phyloP scores from a whole-genome alignment of 164 flowering plant genomes.

The Vitis amurensis region DNA sequence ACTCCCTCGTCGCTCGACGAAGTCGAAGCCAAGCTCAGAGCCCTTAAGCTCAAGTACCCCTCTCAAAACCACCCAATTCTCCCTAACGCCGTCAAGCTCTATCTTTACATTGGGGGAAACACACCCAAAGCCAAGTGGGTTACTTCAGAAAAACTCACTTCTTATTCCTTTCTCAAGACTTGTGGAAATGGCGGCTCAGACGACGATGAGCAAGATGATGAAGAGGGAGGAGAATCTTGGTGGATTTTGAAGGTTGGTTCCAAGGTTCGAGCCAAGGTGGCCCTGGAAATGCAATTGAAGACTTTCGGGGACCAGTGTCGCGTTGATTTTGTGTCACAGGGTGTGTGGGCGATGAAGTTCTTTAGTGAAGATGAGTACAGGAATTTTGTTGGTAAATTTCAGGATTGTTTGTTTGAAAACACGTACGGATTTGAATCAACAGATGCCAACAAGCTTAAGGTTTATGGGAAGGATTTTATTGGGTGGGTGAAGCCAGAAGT shows the following conservation, averaged over 20 bases:
- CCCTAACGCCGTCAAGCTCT: slow-evolving; percentile 70
- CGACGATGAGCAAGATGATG: slow-evolving; percentile 35
- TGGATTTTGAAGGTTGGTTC: slow-evolving; percentile 65
- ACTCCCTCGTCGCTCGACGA: slow-evolving; percentile 64
- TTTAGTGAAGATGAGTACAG: slow-evolving; percentile 53
- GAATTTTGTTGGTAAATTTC: slow-evolving; percentile 52
- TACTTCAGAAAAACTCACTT: slow-evolving; percentile 60
- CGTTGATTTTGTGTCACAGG: slow-evolving; percentile 60
- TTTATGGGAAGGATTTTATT: slow-evolving; percentile 90
- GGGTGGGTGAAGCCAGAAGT: slow-evolving; percentile 90
- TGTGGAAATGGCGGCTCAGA: slow-evolving; percentile 1
- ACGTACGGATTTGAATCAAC: slow-evolving; percentile 59
- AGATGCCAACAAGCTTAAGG: slow-evolving; percentile 70
- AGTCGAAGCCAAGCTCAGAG: slow-evolving; percentile 67
- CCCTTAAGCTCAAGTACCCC: slow-evolving; percentile 70
- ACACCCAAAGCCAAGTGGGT: slow-evolving; percentile 82
- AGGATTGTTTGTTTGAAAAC: slow-evolving; percentile 91
- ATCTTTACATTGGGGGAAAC: slow-evolving; percentile 59
- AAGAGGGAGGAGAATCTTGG: slow-evolving; percentile 25
- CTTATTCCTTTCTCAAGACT: slow-evolving; percentile 50
- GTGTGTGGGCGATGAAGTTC: slow-evolving; percentile 90
- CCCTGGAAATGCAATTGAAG: slow-evolving; percentile 60
- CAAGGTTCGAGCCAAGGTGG: slow-evolving; percentile 46
- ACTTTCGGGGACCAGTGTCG: slow-evolving; percentile 61
- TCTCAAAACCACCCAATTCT: slow-evolving; percentile 27